These are phyloP conservation scores for Erigeron philadelphicus DNA, from an alignment of 140 eudicot genomes.

Conservation along the genomic window DNA sequence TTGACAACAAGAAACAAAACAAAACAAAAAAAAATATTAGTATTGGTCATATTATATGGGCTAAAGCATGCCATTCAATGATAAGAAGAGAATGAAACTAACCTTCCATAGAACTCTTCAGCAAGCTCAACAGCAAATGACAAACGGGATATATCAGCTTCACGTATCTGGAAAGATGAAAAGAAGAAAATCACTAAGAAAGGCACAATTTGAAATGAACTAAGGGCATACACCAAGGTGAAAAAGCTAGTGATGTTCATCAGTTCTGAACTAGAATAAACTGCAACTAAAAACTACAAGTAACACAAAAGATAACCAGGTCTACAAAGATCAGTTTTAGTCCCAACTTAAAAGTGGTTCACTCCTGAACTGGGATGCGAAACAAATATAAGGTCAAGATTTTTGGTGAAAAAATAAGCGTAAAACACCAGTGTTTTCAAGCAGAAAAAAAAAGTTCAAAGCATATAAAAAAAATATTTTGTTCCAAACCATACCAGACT, in stretches of 20 bases:
- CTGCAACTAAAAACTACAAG: no score
- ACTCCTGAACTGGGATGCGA: no score
- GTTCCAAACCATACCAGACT: no score
- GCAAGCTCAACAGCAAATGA: slow-evolving; percentile 99
- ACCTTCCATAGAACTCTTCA: slow-evolving; percentile 99
- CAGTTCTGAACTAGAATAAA: no score
- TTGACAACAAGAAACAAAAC: slow-evolving; percentile 20
- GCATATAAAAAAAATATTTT: no score
- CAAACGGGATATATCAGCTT: slow-evolving; percentile 93
- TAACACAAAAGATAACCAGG: no score
- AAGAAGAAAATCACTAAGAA: background rate
- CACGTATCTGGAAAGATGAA: slow-evolving; percentile 62
- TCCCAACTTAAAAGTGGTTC: no score
- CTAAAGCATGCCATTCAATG: background rate
- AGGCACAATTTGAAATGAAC: background rate
- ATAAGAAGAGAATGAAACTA: slow-evolving; percentile 16
- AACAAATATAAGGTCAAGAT: no score
- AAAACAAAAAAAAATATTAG: slow-evolving; percentile 28
- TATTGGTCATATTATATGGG: slow-evolving; percentile 19
- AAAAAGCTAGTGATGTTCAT: background rate
- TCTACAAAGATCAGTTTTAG: no score
- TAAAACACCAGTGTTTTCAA: no score
- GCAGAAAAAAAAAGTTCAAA: no score
- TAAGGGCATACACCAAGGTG: slow-evolving; percentile 13
- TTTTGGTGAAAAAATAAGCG: no score